These are phyloP conservation scores for Lactarius deliciosus DNA, from an alignment of 768 basidiomycete species.

Conservation along the genomic window DNA sequence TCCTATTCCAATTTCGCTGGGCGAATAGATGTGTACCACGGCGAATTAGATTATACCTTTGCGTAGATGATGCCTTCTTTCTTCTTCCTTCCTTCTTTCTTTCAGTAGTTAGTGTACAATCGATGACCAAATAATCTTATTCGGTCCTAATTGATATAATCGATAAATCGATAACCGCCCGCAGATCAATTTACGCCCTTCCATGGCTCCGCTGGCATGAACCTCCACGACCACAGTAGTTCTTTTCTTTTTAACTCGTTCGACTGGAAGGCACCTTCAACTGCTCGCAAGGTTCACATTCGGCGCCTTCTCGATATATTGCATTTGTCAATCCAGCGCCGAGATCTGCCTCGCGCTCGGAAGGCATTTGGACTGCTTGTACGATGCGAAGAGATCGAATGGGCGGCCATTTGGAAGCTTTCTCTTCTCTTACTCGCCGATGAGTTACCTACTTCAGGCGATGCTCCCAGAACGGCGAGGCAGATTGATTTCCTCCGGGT, in stretches of 20 bases:
- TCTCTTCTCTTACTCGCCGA: constrained; percentile 55
- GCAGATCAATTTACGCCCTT: background rate
- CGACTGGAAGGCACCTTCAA: constrained; percentile 48
- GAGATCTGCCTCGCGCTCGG: constrained; percentile 61
- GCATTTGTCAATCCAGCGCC: constrained; percentile 65
- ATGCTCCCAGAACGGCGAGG: constrained; percentile 32
- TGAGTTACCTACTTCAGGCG: constrained; percentile 16
- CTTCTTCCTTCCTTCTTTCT: background rate
- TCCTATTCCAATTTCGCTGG: background rate
- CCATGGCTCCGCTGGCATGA: constrained; percentile 5
- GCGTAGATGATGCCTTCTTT: background rate
- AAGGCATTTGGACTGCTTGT: constrained; percentile 73
- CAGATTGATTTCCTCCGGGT: constrained; percentile 60
- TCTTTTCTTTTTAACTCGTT: constrained; percentile 62
- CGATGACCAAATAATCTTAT: background rate
- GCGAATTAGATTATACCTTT: background rate
- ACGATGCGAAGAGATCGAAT: constrained; percentile 75
- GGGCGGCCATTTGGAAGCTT: constrained; percentile 69
- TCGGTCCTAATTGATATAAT: background rate
- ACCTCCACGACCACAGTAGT: constrained; percentile 35
- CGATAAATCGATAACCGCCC: constrained; percentile 1
- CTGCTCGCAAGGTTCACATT: constrained; percentile 68
- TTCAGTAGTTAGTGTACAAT: background rate
- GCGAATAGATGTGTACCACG: background rate
- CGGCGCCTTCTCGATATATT: constrained; percentile 73